A percentile compares a stretch with the other conserved stretches of the same genome.
Evolutionary conservation across 257 asterid species (phyloP).

Genomic region (Ajuga chamaepitys): DNA sequence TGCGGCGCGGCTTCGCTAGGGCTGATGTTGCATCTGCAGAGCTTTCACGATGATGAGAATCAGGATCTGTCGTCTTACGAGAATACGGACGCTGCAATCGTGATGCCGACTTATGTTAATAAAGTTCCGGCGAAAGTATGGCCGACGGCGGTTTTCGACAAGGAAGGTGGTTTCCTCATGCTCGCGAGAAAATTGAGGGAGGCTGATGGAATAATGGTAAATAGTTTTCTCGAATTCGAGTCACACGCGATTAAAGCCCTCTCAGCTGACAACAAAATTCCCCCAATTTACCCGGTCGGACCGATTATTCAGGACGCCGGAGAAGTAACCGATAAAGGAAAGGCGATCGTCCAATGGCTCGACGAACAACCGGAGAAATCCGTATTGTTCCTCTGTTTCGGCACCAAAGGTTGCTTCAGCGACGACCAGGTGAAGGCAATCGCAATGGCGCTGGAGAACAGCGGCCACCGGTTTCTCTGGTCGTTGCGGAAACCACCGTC

Average conservation of each 20-base stretch:
- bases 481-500: slow-evolving; percentile 31
- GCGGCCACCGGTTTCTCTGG: slow-evolving; percentile 32
- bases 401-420: slow-evolving; percentile 19
- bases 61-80: not conserved
- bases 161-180: not conserved
- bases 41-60: slow-evolving; percentile 7
- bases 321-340: not conserved
- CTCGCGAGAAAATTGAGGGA: slow-evolving; percentile 14
- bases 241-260: slow-evolving; percentile 14
- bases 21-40: slow-evolving; percentile 23
- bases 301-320: slow-evolving; percentile 13
- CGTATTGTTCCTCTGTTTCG: slow-evolving; percentile 34
- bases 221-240: slow-evolving; percentile 31
- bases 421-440: slow-evolving; percentile 30
- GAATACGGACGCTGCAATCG: not conserved
- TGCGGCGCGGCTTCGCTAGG: slow-evolving; percentile 34
- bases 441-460: slow-evolving; percentile 23
- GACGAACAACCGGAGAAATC: slow-evolving; percentile 27
- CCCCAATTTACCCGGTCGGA: slow-evolving; percentile 24
- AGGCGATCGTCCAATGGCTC: slow-evolving; percentile 16
- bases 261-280: slow-evolving; percentile 11
- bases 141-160: slow-evolving; percentile 5
- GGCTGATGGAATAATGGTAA: slow-evolving; percentile 24
- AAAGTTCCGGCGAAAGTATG: slow-evolving; percentile 24
- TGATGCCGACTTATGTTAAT: slow-evolving; percentile 9